These are phyloP conservation scores for Paramecium sexaurelia DNA, from an alignment of 73 alveolate genomes.

Conservation along the genomic window DNA sequence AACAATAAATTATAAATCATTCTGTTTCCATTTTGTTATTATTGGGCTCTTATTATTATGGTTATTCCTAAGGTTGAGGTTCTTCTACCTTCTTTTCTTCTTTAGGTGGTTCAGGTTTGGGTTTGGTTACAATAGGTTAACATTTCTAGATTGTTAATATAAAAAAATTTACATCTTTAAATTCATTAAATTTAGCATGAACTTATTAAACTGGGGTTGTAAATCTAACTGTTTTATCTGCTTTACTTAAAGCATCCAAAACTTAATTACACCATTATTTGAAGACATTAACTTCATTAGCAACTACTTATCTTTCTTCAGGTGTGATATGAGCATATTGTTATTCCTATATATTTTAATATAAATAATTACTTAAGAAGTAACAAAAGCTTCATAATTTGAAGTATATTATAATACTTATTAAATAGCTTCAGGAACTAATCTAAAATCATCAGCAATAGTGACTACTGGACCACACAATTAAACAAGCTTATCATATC, in stretches of 20 bases:
- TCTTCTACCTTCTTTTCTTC: constrained; percentile 32
- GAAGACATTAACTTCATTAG: not conserved
- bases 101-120: constrained; percentile 65
- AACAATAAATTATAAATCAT: not conserved
- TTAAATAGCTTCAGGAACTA: constrained; percentile 64
- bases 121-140: constrained; percentile 55
- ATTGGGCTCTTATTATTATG: not conserved
- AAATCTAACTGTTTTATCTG: constrained; percentile 51
- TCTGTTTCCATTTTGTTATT: constrained; percentile 47
- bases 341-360: not conserved
- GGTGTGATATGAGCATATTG: constrained; percentile 22
- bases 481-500: constrained; percentile 69
- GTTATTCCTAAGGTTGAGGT: constrained; percentile 54
- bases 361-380: not conserved
- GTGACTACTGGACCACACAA: constrained; percentile 76
- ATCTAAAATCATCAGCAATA: constrained; percentile 65
- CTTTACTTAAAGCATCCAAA: constrained; percentile 5
- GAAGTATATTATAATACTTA: constrained; percentile 18
- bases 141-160: not conserved
- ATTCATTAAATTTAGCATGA: not conserved
- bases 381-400: constrained; percentile 39
- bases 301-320: constrained; percentile 29
- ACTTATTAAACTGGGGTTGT: constrained; percentile 9
- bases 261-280: not conserved
- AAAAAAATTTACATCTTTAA: not conserved